Evolutionary conservation across 441 rosid genomes (phyloP).

Genomic region (Theobroma grandiflorum): DNA sequence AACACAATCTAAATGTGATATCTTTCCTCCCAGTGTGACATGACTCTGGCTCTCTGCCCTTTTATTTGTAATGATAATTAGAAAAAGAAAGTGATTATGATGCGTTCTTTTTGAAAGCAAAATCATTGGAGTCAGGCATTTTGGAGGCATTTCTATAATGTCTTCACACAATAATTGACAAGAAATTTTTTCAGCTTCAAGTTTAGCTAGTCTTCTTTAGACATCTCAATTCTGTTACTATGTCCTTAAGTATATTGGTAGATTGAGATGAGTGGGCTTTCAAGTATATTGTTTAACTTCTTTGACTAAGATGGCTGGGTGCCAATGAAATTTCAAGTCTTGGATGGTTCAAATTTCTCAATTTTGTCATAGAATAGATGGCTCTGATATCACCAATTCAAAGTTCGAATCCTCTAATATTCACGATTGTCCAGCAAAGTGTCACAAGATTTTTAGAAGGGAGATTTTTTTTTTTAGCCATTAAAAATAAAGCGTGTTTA

Average conservation of each 20-base stretch:
- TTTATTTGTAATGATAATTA: constrained; percentile 48
- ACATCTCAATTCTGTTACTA: too few species aligned
- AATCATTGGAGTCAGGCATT: constrained; percentile 66
- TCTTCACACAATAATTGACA: too few species aligned
- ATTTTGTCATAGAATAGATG: too few species aligned
- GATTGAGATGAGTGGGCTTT: not conserved
- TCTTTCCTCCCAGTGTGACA: constrained; percentile 53
- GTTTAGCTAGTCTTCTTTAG: not conserved
- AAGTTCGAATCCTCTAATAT: constrained; percentile 35
- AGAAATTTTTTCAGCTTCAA: not conserved
- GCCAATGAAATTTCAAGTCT: not conserved
- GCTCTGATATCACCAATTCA: too few species aligned
- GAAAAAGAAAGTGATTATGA: constrained; percentile 32
- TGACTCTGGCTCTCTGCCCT: constrained; percentile 76
- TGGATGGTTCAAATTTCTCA: not conserved
- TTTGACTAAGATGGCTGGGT: not conserved
- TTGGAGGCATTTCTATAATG: constrained; percentile 48
- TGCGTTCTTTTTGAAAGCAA: constrained; percentile 81
- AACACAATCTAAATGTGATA: constrained; percentile 55
- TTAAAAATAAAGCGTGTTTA: too few species aligned
- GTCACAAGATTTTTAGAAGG: constrained; percentile 63
- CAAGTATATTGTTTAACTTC: not conserved
- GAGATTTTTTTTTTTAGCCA: too few species aligned
- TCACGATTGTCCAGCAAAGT: constrained; percentile 81
- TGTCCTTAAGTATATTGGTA: too few species aligned